Evolutionary conservation across 1,139 yeast genomes (phyloP), one percentile per base, ranked within the genome.

Genomic region (Hansenula anomala): DNA sequence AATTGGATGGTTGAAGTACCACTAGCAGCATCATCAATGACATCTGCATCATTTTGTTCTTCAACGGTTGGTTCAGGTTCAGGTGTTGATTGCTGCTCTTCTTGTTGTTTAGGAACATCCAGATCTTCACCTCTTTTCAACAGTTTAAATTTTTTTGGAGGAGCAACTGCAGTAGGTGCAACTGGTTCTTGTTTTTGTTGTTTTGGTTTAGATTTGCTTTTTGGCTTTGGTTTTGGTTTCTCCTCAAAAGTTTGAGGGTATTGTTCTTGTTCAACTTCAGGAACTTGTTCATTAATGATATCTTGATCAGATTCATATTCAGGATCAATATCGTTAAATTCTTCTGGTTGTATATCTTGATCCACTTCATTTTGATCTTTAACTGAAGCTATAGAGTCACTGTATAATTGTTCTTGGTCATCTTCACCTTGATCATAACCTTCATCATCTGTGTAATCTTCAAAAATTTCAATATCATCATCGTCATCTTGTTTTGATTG

Each of bases 191-290:
- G n/a, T n/a, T n/a, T n/a, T n/a, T n/a, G n/a, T n/a, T n/a, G n/a
- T n/a, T n/a, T n/a, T n/a, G n/a, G n/a, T n/a, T n/a, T n/a, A n/a
- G n/a, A n/a, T n/a, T n/a, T n/a, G n/a, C n/a, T n/a, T n/a, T n/a
- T n/a, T n/a, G n/a, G n/a, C n/a, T n/a, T n/a, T n/a, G n/a, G n/a
- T n/a, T n/a, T n/a, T n/a, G n/a, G n/a, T n/a, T n/a, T n/a, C n/a
- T n/a, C n/a, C n/a, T n/a, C n/a, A n/a, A n/a, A n/a, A n/a, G n/a
- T n/a, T n/a, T n/a, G n/a, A n/a, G n/a, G n/a, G n/a, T n/a, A n/a
- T n/a, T n/a, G n/a, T n/a, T n/a, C n/a, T n/a, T n/a, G n/a, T n/a
- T 67, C 71, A 35, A 63, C 67, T 45, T 67, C 61, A 16, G 65
- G 72, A 28, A 63, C 58, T 35, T 62, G 70, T 43, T 63, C 61